These are phyloP conservation scores for Botrytis byssoidea DNA, from an alignment of 2,329 filamentous ascomycete species.

Conservation along the genomic window DNA sequence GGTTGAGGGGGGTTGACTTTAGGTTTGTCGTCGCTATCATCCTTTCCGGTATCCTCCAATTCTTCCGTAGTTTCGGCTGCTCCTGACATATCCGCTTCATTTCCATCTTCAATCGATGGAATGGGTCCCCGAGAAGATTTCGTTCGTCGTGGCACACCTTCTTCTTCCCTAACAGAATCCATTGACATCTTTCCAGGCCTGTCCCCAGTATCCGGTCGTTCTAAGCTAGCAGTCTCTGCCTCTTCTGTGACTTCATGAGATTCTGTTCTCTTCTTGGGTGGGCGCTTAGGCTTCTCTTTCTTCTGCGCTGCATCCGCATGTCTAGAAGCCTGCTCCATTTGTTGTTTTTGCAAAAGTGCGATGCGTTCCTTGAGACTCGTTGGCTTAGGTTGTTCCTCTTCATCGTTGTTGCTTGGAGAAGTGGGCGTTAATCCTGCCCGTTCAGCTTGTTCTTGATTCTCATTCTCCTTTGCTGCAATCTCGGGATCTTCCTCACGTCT, in stretches of 20 bases:
- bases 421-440: conserved; percentile 59
- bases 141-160: conserved; percentile 48
- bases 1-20: conserved; percentile 35
- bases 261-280: conserved; percentile 64
- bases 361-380: conserved; percentile 94
- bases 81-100: conserved; percentile 64
- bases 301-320: conserved; percentile 75
- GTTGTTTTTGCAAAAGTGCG: conserved; percentile 88
- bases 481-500: conserved; percentile 84
- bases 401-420: conserved; percentile 42
- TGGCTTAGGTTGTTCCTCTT: conserved; percentile 84
- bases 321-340: conserved; percentile 81
- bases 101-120: conserved; percentile 53
- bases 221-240: conserved; percentile 42
- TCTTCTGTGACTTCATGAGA: conserved; percentile 45
- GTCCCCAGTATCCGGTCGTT: conserved; percentile 51
- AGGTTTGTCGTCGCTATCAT: conserved; percentile 67
- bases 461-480: conserved; percentile 62
- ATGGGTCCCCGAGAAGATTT: conserved; percentile 51
- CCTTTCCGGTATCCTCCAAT: conserved; percentile 63
- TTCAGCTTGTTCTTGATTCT: conserved; percentile 65
- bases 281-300: conserved; percentile 85
- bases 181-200: conserved; percentile 49
- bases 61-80: conserved; percentile 63
- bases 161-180: conserved; percentile 46